Evolutionary conservation across 2,329 filamentous ascomycete genomes (phyloP), one percentile per base, ranked within the genome.

Genomic region (Pseudogymnoascus sp.): DNA sequence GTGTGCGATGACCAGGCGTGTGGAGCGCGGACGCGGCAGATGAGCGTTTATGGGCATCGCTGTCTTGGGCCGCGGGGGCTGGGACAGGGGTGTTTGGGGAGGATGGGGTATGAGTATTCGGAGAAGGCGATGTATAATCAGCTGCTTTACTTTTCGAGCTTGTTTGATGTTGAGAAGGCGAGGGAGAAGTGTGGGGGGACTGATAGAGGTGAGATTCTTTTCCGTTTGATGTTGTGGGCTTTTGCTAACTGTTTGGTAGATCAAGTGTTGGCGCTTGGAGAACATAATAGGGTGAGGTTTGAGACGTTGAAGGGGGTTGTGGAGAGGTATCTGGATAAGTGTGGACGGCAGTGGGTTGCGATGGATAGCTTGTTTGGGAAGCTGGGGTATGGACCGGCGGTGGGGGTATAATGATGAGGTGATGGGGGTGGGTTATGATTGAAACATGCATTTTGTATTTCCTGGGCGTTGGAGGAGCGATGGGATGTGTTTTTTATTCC

Each of bases 51-150:
- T 74, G 95, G 95, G 53, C 87, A 89, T 65, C 86, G 92, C 60
- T 99, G 95, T 74, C 81, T 97, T 5, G 95, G 95, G 0, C 91
- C 93, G 15, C 88, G 87, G 69, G 92, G 93, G 1, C 86, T 95
- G 2, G 93, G 89, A 0, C 84, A 87, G 63, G 93, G 91, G 63
- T 99, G 95, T 74, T 79, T 87, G 3, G 95, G 95, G 19, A 85
- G 85, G 60, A 97, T 99, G 93, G 80, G 84, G 21, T 97, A 93
- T 74, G 92, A 96, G 77, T 88, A 90, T 72, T 82, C 84, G 0
- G 95, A 97, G 78, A 93, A 95, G 77, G 88, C 89, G 71, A 83
- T 97, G 65, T 97, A 97, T 78, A 97, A 96, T 75, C 95, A 99
- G 77, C 81, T 99, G 42, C 78, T 97, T 63, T 99, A 96, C 78